These are phyloP conservation scores for Baudoinia panamericana DNA, from an alignment of 495 filamentous ascomycete genomes.

Conservation along the genomic window DNA sequence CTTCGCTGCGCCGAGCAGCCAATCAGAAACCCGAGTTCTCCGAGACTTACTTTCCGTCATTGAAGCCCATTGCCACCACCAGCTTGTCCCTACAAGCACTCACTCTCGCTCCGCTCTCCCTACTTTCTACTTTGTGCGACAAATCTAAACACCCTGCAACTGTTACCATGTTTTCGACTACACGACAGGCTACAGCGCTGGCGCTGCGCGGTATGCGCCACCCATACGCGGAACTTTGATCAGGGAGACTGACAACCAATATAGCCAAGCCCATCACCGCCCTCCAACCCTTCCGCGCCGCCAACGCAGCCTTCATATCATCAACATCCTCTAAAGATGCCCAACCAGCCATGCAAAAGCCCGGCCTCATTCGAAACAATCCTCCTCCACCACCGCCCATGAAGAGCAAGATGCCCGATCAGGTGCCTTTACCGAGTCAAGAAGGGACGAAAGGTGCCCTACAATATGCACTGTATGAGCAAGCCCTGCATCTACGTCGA, in stretches of 20 bases:
- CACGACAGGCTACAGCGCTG: constrained; percentile 51
- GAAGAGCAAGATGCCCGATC: constrained; percentile 45
- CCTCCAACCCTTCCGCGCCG: constrained; percentile 45
- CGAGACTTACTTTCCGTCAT: no score
- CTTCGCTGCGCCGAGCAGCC: constrained; percentile 2
- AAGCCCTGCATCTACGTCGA: constrained; percentile 2
- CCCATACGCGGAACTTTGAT: constrained; percentile 3
- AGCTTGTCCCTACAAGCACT: no score
- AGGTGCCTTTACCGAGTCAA: constrained; percentile 82
- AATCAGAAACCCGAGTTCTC: no score
- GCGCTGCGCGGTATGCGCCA: constrained; percentile 51
- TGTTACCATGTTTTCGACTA: constrained; percentile 47
- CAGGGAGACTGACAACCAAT: constrained; percentile 26
- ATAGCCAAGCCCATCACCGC: constrained; percentile 49
- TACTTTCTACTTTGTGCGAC: constrained; percentile 19
- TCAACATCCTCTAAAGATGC: constrained; percentile 47
- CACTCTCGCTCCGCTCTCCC: constrained; percentile 20
- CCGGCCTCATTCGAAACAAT: constrained; percentile 27
- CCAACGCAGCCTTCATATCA: constrained; percentile 42
- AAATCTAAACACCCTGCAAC: not conserved
- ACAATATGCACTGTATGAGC: constrained; percentile 82
- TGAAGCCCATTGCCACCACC: constrained; percentile 6
- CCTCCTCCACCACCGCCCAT: constrained; percentile 31
- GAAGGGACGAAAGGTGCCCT: constrained; percentile 86
- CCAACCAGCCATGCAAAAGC: constrained; percentile 27